phyloP scores from a whole-genome alignment of 192 early-diverging fungal species.

The Geosiphon pyriformis region DNA sequence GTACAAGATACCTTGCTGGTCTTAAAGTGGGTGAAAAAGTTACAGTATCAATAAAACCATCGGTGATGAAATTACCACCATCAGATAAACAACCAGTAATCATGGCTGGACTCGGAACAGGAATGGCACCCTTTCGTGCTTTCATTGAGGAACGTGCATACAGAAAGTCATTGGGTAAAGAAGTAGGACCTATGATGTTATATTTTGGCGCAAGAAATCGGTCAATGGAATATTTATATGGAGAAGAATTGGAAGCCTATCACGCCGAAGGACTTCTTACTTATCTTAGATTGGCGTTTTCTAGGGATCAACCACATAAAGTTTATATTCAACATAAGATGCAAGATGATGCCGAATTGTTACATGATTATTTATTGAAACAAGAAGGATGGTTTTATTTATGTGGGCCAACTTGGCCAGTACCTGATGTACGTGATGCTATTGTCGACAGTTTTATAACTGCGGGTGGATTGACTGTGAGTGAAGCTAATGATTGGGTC shows the following conservation, averaged over 20 bases:
- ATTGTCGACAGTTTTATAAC: conserved; percentile 70
- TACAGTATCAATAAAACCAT: conserved; percentile 89
- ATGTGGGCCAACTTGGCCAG: conserved; percentile 97
- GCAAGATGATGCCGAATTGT: conserved; percentile 71
- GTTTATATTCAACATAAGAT: conserved; percentile 97
- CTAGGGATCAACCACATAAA: conserved; percentile 90
- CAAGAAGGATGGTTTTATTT: conserved; percentile 86
- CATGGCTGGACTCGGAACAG: conserved; percentile 96
- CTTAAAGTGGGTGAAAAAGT: conserved; percentile 64
- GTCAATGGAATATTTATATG: conserved; percentile 91
- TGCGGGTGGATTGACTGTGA: conserved; percentile 50
- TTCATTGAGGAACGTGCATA: conserved; percentile 92
- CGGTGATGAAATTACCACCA: conserved; percentile 92
- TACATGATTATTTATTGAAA: conserved; percentile 71
- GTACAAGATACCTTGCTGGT: conserved; percentile 79
- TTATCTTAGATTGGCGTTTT: conserved; percentile 86
- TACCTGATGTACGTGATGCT: conserved; percentile 90
- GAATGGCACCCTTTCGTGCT: conserved; percentile 98
- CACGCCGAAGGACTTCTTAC: conserved; percentile 84
- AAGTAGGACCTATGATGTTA: conserved; percentile 90
- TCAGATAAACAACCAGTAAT: conserved; percentile 79
- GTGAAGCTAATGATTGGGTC: conserved; percentile 65
- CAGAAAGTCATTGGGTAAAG: conserved; percentile 64
- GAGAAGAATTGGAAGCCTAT: conserved; percentile 95
- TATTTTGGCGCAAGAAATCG: conserved; percentile 97